Evolutionary conservation across 2,329 filamentous ascomycete genomes (phyloP).

Genomic region (Trichoderma arundinaceum): DNA sequence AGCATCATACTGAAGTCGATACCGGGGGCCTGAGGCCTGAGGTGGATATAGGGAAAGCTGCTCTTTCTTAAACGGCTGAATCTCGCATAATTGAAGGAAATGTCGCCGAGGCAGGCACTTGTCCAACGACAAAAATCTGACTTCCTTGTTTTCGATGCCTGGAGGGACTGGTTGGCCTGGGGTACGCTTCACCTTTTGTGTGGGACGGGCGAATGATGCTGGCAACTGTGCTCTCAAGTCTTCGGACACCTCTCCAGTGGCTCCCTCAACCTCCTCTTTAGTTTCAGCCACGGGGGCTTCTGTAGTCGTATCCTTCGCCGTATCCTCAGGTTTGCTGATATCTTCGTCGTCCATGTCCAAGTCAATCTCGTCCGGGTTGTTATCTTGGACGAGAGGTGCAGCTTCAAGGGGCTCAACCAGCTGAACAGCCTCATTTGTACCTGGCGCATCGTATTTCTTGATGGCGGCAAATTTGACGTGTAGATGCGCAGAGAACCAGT

Average conservation of each 20-base stretch:
- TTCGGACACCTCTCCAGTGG: slow-evolving; percentile 56
- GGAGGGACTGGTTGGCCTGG: slow-evolving; percentile 69
- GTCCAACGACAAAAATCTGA: slow-evolving; percentile 86
- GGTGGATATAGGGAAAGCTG: slow-evolving; percentile 35
- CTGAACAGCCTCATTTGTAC: slow-evolving; percentile 36
- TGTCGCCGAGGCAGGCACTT: slow-evolving; percentile 83
- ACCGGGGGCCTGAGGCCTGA: slow-evolving; percentile 47
- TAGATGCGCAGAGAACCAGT: slow-evolving; percentile 94
- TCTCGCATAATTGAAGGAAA: slow-evolving; percentile 79
- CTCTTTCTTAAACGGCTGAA: slow-evolving; percentile 55
- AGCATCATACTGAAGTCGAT: slow-evolving; percentile 78
- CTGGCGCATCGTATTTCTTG: slow-evolving; percentile 57
- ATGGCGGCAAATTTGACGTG: slow-evolving; percentile 85
- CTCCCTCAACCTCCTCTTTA: slow-evolving; percentile 30
- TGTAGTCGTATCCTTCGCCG: slow-evolving; percentile 10
- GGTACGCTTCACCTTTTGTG: slow-evolving; percentile 42
- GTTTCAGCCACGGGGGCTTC: slow-evolving; percentile 6
- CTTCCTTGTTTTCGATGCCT: slow-evolving; percentile 77
- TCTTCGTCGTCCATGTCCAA: slow-evolving; percentile 62
- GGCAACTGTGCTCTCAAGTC: slow-evolving; percentile 76
- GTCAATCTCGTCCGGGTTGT: slow-evolving; percentile 73
- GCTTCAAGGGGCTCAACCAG: slow-evolving; percentile 32
- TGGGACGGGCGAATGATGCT: slow-evolving; percentile 67
- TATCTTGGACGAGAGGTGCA: slow-evolving; percentile 33
- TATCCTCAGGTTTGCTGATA: slow-evolving; percentile 11